Percentiles rank a stretch among this genome's conserved stretches.
phyloP scores from a whole-genome alignment of 805 yeast genomes.

The Starmerella sp. region DNA sequence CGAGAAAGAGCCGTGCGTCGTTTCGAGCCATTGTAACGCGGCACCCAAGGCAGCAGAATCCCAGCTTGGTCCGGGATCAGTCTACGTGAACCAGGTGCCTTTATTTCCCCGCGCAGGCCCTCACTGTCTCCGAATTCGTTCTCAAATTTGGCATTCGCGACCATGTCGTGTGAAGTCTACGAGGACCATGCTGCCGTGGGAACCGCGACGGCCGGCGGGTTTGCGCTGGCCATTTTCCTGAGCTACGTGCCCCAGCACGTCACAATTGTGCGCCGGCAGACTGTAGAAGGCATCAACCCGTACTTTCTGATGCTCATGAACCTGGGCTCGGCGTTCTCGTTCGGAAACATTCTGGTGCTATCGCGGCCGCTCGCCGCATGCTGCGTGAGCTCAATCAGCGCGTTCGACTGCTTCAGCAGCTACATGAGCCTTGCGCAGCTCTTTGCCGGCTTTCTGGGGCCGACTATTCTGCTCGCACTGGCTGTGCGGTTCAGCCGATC shows the following conservation, averaged over 20 bases:
- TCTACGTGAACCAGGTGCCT: background rate
- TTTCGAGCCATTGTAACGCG: no score
- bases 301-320: slow-evolving; percentile 55
- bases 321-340: slow-evolving; percentile 54
- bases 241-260: slow-evolving; percentile 71
- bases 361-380: slow-evolving; percentile 44
- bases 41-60: no score
- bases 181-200: slow-evolving; percentile 26
- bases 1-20: no score
- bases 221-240: slow-evolving; percentile 55
- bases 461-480: slow-evolving; percentile 21
- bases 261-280: slow-evolving; percentile 43
- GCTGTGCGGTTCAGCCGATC: slow-evolving; percentile 22
- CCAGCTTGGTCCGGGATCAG: no score
- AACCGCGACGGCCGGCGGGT: slow-evolving; percentile 39
- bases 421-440: slow-evolving; percentile 24
- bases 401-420: slow-evolving; percentile 22
- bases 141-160: background rate
- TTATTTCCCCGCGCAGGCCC: background rate
- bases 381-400: slow-evolving; percentile 39
- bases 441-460: slow-evolving; percentile 20
- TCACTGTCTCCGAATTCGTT: background rate
- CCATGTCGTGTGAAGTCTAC: slow-evolving; percentile 19
- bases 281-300: slow-evolving; percentile 73
- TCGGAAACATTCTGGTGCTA: slow-evolving; percentile 54